phyloP scores from a whole-genome alignment of 345 rosid species.

The Dipteronia dyeriana region DNA sequence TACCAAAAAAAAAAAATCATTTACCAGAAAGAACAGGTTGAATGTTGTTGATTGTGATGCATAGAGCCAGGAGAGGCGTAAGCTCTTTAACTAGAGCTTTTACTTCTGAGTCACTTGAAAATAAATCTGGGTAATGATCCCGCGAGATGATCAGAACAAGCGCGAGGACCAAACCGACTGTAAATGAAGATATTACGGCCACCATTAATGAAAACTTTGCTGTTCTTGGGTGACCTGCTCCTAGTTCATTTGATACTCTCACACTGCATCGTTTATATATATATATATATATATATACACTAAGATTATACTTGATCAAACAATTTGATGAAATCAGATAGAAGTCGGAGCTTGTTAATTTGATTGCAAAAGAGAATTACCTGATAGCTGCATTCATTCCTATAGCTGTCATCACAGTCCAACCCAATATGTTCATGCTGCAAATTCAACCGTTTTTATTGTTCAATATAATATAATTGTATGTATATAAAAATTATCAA shows the following conservation, averaged over 20 bases:
- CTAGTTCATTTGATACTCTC: slow-evolving; percentile 78
- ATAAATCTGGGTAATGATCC: slow-evolving; percentile 57
- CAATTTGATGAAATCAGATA: background rate
- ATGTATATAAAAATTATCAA: too few species aligned
- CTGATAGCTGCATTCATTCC: slow-evolving; percentile 79
- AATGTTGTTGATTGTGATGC: slow-evolving; percentile 65
- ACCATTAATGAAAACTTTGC: slow-evolving; percentile 60
- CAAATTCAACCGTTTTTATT: slow-evolving; percentile 1
- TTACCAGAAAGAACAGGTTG: slow-evolving; percentile 95
- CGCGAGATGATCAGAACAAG: slow-evolving; percentile 41
- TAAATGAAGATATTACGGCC: slow-evolving; percentile 51
- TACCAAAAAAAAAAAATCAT: background rate
- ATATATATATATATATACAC: too few species aligned
- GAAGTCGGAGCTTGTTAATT: background rate
- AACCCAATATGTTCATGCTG: slow-evolving; percentile 78
- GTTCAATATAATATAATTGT: background rate
- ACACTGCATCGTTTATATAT: too few species aligned
- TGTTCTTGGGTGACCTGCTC: slow-evolving; percentile 70
- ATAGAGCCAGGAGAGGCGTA: slow-evolving; percentile 68
- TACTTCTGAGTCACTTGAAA: slow-evolving; percentile 56
- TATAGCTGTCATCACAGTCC: slow-evolving; percentile 75
- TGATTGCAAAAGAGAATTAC: background rate
- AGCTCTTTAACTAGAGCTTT: slow-evolving; percentile 53
- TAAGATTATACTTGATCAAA: background rate
- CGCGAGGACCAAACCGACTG: slow-evolving; percentile 51